Evolutionary conservation across 345 rosid species (phyloP).

Genomic region (Acer campestre): DNA sequence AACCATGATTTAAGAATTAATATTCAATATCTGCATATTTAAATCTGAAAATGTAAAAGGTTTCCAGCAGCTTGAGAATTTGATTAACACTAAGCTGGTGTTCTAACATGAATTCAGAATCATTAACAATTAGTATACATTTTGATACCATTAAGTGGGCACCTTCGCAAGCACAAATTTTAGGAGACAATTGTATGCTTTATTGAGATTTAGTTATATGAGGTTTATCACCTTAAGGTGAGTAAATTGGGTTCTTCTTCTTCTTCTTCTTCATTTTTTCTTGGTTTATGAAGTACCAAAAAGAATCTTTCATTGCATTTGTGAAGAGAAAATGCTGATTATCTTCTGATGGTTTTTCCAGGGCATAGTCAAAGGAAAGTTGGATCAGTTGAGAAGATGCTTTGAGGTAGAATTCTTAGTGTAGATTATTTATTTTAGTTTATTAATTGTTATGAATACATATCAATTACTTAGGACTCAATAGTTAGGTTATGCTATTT

Average conservation of each 20-base stretch:
- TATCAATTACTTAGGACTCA: not conserved
- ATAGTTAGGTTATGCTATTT: not conserved
- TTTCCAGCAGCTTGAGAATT: not conserved
- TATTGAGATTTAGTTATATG: not conserved
- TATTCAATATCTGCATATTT: not conserved
- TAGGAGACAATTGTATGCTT: not conserved
- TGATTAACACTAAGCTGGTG: not conserved
- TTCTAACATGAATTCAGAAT: not conserved
- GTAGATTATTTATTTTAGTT: not conserved
- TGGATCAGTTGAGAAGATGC: constrained; percentile 48
- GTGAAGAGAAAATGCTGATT: not conserved
- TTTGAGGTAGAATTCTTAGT: constrained; percentile 34
- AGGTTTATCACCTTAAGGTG: not conserved
- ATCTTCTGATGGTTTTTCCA: not conserved
- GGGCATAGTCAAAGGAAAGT: constrained; percentile 49
- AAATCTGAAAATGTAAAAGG: not conserved
- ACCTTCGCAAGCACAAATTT: not conserved
- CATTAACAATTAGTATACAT: not conserved
- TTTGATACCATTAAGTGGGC: not conserved
- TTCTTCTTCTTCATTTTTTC: not conserved
- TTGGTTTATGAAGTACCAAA: not conserved
- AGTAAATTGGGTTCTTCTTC: not conserved
- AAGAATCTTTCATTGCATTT: not conserved
- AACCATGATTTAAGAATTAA: not conserved
- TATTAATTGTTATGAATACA: not conserved